phyloP scores from a whole-genome alignment of 805 yeast species.

The Yamadazyma phyllophila region DNA sequence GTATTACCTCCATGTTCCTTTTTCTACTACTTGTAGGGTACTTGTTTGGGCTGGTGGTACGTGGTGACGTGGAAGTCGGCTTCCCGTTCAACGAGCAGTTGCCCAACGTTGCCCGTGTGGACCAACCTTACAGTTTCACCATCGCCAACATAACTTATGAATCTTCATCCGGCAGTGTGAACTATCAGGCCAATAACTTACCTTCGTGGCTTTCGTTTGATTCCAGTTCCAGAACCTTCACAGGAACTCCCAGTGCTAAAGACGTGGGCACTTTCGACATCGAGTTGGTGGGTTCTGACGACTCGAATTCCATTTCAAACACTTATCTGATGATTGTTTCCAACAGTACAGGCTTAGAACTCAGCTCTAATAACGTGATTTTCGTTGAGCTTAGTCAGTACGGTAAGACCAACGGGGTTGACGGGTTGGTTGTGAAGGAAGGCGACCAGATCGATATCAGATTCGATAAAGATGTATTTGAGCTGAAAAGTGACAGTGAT shows the following conservation, averaged over 20 bases:
- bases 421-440: constrained; percentile 72
- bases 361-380: constrained; percentile 43
- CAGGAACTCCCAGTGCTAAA: constrained; percentile 60
- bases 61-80: constrained; percentile 54
- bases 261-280: constrained; percentile 45
- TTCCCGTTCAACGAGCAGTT: constrained; percentile 81
- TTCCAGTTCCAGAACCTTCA: constrained; percentile 51
- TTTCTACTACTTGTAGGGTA: constrained; percentile 11
- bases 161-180: constrained; percentile 40
- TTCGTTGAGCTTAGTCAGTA: constrained; percentile 53
- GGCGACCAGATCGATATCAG: constrained; percentile 63
- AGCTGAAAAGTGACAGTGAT: constrained; percentile 39
- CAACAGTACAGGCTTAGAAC: constrained; percentile 50
- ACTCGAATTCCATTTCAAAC: constrained; percentile 47
- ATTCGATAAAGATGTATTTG: constrained; percentile 60
- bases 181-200: constrained; percentile 54
- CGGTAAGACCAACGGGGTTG: constrained; percentile 75
- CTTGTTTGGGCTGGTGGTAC: constrained; percentile 2
- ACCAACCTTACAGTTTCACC: constrained; percentile 58
- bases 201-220: constrained; percentile 86
- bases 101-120: constrained; percentile 83
- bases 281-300: constrained; percentile 64
- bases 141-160: constrained; percentile 69
- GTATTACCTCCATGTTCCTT: constrained; percentile 3
- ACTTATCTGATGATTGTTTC: constrained; percentile 63